Evolutionary conservation across 2,329 filamentous ascomycete genomes (phyloP).

Genomic region (Microsporum ferrugineum): DNA sequence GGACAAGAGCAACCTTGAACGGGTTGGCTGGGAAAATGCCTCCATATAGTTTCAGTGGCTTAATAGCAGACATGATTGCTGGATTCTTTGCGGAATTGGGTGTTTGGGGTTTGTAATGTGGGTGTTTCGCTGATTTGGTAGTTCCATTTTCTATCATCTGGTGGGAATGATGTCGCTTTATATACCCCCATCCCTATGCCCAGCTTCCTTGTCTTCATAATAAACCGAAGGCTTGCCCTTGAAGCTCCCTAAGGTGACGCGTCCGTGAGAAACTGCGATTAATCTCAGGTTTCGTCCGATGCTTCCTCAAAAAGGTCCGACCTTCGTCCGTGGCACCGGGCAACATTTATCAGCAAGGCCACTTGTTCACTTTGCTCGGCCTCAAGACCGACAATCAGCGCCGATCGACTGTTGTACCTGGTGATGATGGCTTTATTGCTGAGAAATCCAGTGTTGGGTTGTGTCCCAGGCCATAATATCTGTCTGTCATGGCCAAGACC

Average conservation of each 20-base stretch:
- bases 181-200: background rate
- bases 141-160: background rate
- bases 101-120: background rate
- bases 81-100: background rate
- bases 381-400: background rate
- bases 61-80: constrained; percentile 7
- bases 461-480: no score
- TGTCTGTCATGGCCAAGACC: no score
- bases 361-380: background rate
- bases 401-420: background rate
- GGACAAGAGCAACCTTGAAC: constrained; percentile 18
- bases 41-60: constrained; percentile 17
- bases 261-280: background rate
- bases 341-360: background rate
- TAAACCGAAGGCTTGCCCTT: background rate
- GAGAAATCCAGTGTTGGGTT: background rate
- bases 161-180: background rate
- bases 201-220: background rate
- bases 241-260: background rate
- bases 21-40: constrained; percentile 9
- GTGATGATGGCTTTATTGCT: background rate
- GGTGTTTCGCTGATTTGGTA: background rate
- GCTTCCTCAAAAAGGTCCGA: background rate
- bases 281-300: background rate
- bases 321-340: background rate